Conservation (phyloP, 1,284 basidiomycete species). For the Leccinum ponderosum region DNA sequence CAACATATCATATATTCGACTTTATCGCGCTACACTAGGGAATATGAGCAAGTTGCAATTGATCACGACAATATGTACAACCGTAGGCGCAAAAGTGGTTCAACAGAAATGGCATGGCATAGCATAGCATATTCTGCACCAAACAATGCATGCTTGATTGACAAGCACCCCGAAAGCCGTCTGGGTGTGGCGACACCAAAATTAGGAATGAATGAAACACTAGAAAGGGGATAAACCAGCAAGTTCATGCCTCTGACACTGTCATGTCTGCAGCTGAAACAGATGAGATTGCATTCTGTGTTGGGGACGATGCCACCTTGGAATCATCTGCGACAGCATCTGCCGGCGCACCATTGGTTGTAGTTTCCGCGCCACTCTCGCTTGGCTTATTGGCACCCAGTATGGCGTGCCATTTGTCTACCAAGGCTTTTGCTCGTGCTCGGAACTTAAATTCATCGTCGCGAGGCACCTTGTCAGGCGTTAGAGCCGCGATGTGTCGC, state of each 20-base stretch:
- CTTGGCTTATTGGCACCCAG: constrained; percentile 49
- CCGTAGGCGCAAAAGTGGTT: constrained; percentile 19
- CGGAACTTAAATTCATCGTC: constrained; percentile 89
- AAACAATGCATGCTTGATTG: constrained; percentile 22
- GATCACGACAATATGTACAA: constrained; percentile 33
- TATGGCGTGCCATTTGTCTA: constrained; percentile 75
- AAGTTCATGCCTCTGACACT: constrained; percentile 46
- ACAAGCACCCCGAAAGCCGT: constrained; percentile 11
- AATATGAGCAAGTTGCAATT: constrained; percentile 28
- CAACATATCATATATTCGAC: constrained; percentile 16
- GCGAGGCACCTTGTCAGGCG: constrained; percentile 68
- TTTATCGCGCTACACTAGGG: constrained; percentile 23
- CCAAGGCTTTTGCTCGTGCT: constrained; percentile 70
- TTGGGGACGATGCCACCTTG: constrained; percentile 26
- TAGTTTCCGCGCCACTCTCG: constrained; percentile 36
- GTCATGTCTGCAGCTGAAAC: constrained; percentile 42
- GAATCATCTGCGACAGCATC: constrained; percentile 28
- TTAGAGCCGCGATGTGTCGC: constrained; percentile 85
- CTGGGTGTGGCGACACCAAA: constrained; percentile 20
- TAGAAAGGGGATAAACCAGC: constrained; percentile 7
- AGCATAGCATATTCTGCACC: constrained; percentile 15
- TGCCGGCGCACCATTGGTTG: constrained; percentile 31
- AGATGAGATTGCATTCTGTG: constrained; percentile 28
- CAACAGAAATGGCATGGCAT: constrained; percentile 27
- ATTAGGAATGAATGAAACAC: constrained; percentile 12